Evolutionary conservation across 495 filamentous ascomycete genomes (phyloP).

Genomic region (Cryomyces minteri): DNA sequence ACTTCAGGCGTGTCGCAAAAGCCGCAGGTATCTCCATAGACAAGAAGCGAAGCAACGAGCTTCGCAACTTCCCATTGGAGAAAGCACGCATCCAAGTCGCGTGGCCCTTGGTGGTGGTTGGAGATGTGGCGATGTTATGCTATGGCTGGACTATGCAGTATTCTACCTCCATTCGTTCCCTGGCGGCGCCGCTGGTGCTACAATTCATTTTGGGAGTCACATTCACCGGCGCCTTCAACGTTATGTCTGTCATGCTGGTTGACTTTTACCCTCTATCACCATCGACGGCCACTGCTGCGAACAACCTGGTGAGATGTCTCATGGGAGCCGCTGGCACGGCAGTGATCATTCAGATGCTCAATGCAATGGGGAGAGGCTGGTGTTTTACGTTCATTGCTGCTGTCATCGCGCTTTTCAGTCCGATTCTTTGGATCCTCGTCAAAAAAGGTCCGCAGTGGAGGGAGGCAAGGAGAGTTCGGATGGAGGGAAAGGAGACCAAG

Average conservation of each 20-base stretch:
- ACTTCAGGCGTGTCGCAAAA: slow-evolving; percentile 23
- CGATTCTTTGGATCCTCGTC: slow-evolving; percentile 30
- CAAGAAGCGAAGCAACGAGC: slow-evolving; percentile 14
- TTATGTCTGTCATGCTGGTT: slow-evolving; percentile 34
- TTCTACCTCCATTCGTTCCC: not conserved
- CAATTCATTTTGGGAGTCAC: slow-evolving; percentile 39
- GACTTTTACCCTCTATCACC: slow-evolving; percentile 45
- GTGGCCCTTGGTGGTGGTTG: slow-evolving; percentile 9
- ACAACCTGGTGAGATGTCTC: slow-evolving; percentile 49
- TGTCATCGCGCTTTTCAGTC: slow-evolving; percentile 32
- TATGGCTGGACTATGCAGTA: slow-evolving; percentile 24
- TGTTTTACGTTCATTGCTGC: slow-evolving; percentile 46
- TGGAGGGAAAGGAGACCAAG: slow-evolving; percentile 2
- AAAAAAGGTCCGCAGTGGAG: slow-evolving; percentile 29
- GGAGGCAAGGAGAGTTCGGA: slow-evolving; percentile 27
- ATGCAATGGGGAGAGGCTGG: slow-evolving; percentile 47
- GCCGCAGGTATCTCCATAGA: slow-evolving; percentile 19
- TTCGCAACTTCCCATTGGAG: slow-evolving; percentile 34
- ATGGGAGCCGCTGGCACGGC: slow-evolving; percentile 50
- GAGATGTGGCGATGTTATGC: slow-evolving; percentile 11
- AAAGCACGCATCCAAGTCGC: slow-evolving; percentile 23
- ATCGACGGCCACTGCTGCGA: slow-evolving; percentile 48
- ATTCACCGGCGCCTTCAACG: slow-evolving; percentile 37
- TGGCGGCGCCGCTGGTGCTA: slow-evolving; percentile 26
- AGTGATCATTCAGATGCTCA: slow-evolving; percentile 44